Evolutionary conservation across 495 filamentous ascomycete species (phyloP), one percentile per base, ranked within the genome.

Genomic region (Glonium stellatum): DNA sequence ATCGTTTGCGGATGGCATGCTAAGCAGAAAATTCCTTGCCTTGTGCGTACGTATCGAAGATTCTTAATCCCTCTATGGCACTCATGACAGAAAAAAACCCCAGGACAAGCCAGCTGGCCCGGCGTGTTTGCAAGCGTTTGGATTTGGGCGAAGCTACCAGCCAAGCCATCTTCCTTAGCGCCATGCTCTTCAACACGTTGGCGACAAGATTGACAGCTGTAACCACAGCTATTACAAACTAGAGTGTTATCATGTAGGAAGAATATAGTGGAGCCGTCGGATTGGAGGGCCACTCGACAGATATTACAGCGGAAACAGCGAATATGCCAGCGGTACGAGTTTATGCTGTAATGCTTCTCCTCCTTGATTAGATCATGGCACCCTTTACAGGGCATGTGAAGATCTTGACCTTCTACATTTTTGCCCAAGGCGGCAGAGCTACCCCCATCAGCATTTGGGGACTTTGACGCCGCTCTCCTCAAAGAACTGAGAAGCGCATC

Each of bases 81-180:
- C 9, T 52, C 48, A 18, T 59, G 57, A 27, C 57, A 59, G 36
- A 59, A 59, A n/a, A 59, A 59, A 10, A 59, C n/a, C 0, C 57
- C 57, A 6, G 46, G 31, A 22, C 57, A 51, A 9, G n/a, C 19
- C 22, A 22, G 13, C 18, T 19, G 36, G n/a, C 54, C 39, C 6
- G 54, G 54, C 5, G 41, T 15, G 1, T 42, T 42, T 5, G n/a
- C 19, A 21, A 57, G 22, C 4, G 12, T 15, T 11, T 39, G 23
- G n/a, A 57, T 42, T 18, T 18, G 10, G 8, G 19, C 54, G 27
- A 21, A 42, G 54, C 23, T 31, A 5, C 36, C 57, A 15, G 19
- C 25, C 25, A 51, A 23, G 23, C 19, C 48, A 15, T 51, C 48
- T 9, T 52, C 48, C 6, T 44, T 41, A 8, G 57, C 13, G 5